Evolutionary conservation across 164 flowering plant species (phyloP).

Genomic region (Saururus chinensis): DNA sequence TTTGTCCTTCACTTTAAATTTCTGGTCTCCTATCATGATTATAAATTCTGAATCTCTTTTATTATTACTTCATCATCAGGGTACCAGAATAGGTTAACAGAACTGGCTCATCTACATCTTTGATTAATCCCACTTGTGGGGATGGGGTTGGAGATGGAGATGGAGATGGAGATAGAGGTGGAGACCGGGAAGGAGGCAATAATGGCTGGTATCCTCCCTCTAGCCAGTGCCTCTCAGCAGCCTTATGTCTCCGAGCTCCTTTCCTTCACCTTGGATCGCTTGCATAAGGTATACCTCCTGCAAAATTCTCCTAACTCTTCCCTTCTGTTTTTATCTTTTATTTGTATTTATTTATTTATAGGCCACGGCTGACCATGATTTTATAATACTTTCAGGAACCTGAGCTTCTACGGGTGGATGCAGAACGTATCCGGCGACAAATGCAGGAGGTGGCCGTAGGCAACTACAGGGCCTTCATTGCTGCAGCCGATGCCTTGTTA

Average conservation of each 20-base stretch:
- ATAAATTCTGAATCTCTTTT: too few relatives aligned
- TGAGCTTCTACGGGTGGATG: conserved; percentile 91
- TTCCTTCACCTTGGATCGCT: conserved; percentile 98
- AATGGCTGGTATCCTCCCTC: conserved; percentile 38
- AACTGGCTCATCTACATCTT: too few relatives aligned
- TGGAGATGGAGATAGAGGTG: not conserved
- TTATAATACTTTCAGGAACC: conserved; percentile 45
- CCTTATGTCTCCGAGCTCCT: conserved; percentile 97
- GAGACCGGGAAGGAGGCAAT: not conserved
- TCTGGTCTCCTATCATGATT: too few relatives aligned
- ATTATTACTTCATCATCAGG: too few relatives aligned
- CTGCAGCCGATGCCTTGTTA: conserved; percentile 83
- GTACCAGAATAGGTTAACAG: too few relatives aligned
- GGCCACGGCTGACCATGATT: not conserved
- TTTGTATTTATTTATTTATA: not conserved
- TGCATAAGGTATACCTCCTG: conserved; percentile 58
- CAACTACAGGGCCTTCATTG: conserved; percentile 87
- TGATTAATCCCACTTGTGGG: too few relatives aligned
- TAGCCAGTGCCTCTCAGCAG: conserved; percentile 70
- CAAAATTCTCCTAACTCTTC: too few relatives aligned
- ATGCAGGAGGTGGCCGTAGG: conserved; percentile 98
- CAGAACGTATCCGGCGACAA: conserved; percentile 84
- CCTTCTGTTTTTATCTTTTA: too few relatives aligned
- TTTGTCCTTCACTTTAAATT: too few relatives aligned
- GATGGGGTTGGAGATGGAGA: too few relatives aligned